A percentile compares a stretch with the other conserved stretches of the same genome.
These are phyloP conservation scores for Anisogramma anomala DNA, from an alignment of 2,329 filamentous ascomycete genomes.

Conservation along the genomic window DNA sequence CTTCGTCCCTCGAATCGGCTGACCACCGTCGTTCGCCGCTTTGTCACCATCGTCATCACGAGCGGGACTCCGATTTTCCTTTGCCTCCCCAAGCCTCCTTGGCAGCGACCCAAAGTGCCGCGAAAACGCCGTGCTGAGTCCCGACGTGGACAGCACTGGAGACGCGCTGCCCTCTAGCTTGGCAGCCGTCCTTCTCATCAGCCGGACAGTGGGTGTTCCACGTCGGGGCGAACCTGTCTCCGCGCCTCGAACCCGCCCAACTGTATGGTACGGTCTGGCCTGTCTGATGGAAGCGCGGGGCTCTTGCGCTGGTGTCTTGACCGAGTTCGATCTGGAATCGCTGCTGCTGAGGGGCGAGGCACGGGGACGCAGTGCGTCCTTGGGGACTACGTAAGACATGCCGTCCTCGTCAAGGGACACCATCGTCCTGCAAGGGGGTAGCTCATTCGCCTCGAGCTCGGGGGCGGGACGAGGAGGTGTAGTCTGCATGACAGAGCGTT, in stretches of 20 bases:
- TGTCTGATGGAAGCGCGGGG: background rate
- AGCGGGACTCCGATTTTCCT: conserved; percentile 7
- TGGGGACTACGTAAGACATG: background rate
- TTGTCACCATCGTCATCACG: background rate
- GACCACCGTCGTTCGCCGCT: background rate
- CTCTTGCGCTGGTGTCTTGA: conserved; percentile 3
- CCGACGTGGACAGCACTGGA: conserved; percentile 1
- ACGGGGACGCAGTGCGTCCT: background rate
- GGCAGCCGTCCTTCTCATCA: conserved; percentile 8
- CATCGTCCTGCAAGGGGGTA: background rate
- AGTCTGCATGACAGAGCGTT: conserved; percentile 14
- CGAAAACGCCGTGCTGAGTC: conserved; percentile 8
- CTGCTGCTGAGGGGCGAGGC: background rate
- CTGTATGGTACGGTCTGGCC: conserved; percentile 5
- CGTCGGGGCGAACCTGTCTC: conserved; percentile 9
- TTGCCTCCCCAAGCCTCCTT: background rate
- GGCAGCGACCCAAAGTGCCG: conserved; percentile 9
- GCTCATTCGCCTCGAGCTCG: conserved; percentile 11
- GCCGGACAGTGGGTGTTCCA: conserved; percentile 7
- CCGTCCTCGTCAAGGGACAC: background rate
- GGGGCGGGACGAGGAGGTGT: conserved; percentile 14
- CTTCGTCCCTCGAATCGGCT: conserved; percentile 1
- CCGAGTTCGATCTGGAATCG: background rate
- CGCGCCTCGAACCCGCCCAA: background rate
- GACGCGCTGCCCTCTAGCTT: conserved; percentile 3